Conservation (phyloP, 805 yeast genomes). For the Wickerhamomyces queroliae region DNA sequence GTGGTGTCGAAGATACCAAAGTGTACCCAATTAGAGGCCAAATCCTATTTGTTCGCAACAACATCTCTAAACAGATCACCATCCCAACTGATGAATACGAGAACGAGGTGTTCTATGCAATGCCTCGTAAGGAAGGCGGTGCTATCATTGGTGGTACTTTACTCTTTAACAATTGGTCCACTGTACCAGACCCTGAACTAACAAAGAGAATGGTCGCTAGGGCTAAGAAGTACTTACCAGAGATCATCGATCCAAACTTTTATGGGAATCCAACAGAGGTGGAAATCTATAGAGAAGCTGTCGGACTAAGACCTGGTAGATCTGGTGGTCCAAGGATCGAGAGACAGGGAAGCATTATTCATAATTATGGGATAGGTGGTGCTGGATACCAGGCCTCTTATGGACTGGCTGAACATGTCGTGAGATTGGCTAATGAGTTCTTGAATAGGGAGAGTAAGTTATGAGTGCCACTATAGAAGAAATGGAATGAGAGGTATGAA, state of each 20-base stretch:
- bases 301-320: slow-evolving; percentile 67
- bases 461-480: too few relatives aligned
- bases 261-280: slow-evolving; percentile 29
- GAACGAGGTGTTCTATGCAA: slow-evolving; percentile 47
- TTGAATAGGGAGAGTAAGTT: slow-evolving; percentile 19
- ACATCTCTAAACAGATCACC: slow-evolving; percentile 21
- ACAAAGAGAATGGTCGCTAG: slow-evolving; percentile 36
- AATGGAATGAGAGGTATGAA: too few relatives aligned
- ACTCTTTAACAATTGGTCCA: slow-evolving; percentile 24
- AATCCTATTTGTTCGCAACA: slow-evolving; percentile 33
- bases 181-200: slow-evolving; percentile 36
- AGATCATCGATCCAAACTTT: slow-evolving; percentile 26
- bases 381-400: slow-evolving; percentile 73
- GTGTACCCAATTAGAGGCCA: slow-evolving; percentile 58
- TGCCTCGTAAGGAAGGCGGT: slow-evolving; percentile 77
- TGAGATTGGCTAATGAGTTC: slow-evolving; percentile 26
- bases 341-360: slow-evolving; percentile 39
- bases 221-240: slow-evolving; percentile 22
- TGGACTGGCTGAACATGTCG: slow-evolving; percentile 51
- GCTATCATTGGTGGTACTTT: slow-evolving; percentile 58
- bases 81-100: slow-evolving; percentile 28
- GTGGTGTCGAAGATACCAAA: slow-evolving; percentile 39
- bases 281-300: slow-evolving; percentile 44
- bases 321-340: slow-evolving; percentile 53
- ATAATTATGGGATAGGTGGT: slow-evolving; percentile 70